Conservation (phyloP, 140 eudicot genomes). For the Bidens hawaiensis region DNA sequence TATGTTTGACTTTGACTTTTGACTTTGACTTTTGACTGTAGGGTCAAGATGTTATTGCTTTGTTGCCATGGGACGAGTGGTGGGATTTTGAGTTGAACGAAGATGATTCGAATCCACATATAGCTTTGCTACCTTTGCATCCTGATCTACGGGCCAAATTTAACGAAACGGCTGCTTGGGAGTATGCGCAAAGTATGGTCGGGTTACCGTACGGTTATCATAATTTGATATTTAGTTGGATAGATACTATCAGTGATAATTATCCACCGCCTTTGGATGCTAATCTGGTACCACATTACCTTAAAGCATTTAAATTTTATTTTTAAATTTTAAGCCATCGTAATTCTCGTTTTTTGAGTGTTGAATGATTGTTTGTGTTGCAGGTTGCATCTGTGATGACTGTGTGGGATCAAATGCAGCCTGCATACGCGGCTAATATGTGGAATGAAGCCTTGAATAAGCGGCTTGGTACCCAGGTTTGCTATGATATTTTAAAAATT, state of each 20-base stretch:
- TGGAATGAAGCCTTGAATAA: constrained; percentile 97
- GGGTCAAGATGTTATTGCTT: constrained; percentile 89
- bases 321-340: background rate
- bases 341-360: background rate
- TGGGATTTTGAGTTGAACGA: constrained; percentile 81
- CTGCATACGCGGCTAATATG: constrained; percentile 86
- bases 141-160: constrained; percentile 78
- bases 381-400: constrained; percentile 98
- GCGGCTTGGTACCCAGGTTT: constrained; percentile 82
- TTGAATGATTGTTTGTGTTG: constrained; percentile 5
- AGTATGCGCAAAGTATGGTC: constrained; percentile 80
- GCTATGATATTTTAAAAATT: background rate
- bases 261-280: constrained; percentile 95
- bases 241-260: constrained; percentile 72
- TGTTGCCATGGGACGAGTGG: constrained; percentile 92
- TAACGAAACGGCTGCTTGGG: constrained; percentile 96
- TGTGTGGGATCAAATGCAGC: constrained; percentile 79
- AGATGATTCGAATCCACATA: constrained; percentile 86
- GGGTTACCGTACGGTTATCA: constrained; percentile 89
- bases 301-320: too few species aligned
- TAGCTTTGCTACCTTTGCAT: constrained; percentile 92
- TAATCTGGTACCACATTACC: constrained; percentile 65
- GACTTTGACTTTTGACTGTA: constrained; percentile 18
- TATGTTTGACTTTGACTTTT: background rate
- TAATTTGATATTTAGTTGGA: constrained; percentile 94